phyloP scores from a whole-genome alignment of 768 basidiomycete species.

The Macrocybe gigantea region DNA sequence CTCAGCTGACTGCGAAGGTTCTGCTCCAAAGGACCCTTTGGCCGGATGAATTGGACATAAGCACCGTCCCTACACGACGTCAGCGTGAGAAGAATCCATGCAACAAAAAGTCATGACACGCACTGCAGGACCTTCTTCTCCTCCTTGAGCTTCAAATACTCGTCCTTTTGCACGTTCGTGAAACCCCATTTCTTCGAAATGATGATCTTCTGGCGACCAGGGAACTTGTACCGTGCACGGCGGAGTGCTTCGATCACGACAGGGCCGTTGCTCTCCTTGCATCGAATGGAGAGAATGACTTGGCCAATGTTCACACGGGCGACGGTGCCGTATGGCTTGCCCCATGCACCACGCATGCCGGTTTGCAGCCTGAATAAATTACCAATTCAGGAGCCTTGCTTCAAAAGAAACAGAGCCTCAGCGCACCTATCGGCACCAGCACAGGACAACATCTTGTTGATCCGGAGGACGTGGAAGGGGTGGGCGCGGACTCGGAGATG shows the following conservation, averaged over 20 bases:
- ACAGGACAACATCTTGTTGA: constrained; percentile 99
- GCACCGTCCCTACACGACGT: constrained; percentile 70
- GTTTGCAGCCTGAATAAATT: constrained; percentile 66
- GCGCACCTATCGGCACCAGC: constrained; percentile 94
- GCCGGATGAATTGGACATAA: constrained; percentile 90
- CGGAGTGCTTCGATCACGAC: constrained; percentile 97
- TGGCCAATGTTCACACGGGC: constrained; percentile 97
- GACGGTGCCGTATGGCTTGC: constrained; percentile 95
- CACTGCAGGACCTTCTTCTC: constrained; percentile 87
- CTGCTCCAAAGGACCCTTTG: constrained; percentile 77
- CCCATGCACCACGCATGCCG: constrained; percentile 99
- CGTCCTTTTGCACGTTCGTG: constrained; percentile 87
- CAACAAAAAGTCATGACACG: constrained; percentile 26
- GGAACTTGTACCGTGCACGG: constrained; percentile 98
- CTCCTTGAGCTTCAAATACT: constrained; percentile 84
- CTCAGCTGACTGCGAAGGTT: constrained; percentile 83
- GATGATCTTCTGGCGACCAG: constrained; percentile 97
- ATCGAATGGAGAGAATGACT: constrained; percentile 83
- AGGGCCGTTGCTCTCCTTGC: constrained; percentile 80
- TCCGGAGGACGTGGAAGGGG: constrained; percentile 97
- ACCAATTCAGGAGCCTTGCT: not conserved
- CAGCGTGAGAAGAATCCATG: constrained; percentile 1
- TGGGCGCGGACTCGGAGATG: constrained; percentile 95
- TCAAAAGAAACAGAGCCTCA: not conserved
- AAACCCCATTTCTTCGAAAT: constrained; percentile 99